Evolutionary conservation across 352 stramenopile genomes (phyloP).

Genomic region (Phytophthora chlamydospora): DNA sequence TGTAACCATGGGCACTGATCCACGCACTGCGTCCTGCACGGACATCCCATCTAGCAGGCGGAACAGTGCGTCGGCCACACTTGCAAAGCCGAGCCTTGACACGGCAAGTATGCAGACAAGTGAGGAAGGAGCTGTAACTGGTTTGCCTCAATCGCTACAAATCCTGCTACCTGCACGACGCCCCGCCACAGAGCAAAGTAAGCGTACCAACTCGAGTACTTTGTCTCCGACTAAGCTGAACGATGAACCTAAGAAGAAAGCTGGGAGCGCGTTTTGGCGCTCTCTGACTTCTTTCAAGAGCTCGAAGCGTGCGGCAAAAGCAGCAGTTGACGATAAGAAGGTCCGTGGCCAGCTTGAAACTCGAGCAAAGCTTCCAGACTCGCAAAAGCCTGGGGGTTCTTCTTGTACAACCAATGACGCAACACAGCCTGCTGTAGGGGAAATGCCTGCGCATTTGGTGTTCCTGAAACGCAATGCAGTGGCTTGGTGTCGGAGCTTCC

Average conservation of each 20-base stretch:
- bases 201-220: conserved; percentile 9
- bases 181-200: conserved; percentile 15
- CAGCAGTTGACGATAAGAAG: conserved; percentile 25
- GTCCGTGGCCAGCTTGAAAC: conserved; percentile 17
- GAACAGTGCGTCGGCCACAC: conserved; percentile 14
- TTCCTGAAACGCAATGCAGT: conserved; percentile 45
- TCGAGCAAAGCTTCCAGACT: conserved; percentile 17
- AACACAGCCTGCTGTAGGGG: conserved; percentile 4
- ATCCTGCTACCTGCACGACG: conserved; percentile 15
- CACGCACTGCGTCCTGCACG: background rate
- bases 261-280: conserved; percentile 39
- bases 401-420: conserved; percentile 2
- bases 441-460: conserved; percentile 18
- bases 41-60: conserved; percentile 1
- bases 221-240: conserved; percentile 13
- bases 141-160: conserved; percentile 14
- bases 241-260: conserved; percentile 28
- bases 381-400: conserved; percentile 16
- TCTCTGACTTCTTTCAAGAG: conserved; percentile 46
- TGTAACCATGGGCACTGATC: conserved; percentile 19
- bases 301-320: conserved; percentile 39
- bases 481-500: conserved; percentile 45
- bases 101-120: conserved; percentile 1
- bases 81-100: conserved; percentile 12
- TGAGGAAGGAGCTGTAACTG: background rate